A percentile compares a stretch with the other conserved stretches of the same genome.
These are phyloP conservation scores for Paspalum vaginatum DNA, from an alignment of 176 grass and related monocot species.

Conservation along the genomic window DNA sequence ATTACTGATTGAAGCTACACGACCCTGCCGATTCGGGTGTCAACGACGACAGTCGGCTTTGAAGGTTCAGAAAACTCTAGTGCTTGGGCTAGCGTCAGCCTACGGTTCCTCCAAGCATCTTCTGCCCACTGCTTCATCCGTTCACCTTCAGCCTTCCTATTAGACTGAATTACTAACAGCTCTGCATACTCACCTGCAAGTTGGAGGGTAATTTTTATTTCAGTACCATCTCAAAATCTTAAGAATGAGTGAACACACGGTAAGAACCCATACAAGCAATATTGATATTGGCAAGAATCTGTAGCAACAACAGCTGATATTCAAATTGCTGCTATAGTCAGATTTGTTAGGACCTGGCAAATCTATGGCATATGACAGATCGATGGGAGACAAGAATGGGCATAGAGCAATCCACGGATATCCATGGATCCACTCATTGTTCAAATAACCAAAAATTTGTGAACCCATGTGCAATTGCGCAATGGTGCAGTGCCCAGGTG, in stretches of 20 bases:
- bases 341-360: not conserved
- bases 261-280: conserved; percentile 8
- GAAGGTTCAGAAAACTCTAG: conserved; percentile 65
- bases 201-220: conserved; percentile 28
- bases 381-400: not conserved
- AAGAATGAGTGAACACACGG: not conserved
- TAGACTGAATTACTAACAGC: conserved; percentile 76
- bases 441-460: not conserved
- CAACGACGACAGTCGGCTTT: conserved; percentile 57
- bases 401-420: not conserved
- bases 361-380: not conserved
- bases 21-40: conserved; percentile 72
- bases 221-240: conserved; percentile 17
- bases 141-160: conserved; percentile 84
- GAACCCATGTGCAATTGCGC: too few species aligned
- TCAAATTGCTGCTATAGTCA: not conserved
- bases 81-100: conserved; percentile 71
- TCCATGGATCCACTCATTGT: not conserved
- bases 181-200: conserved; percentile 80
- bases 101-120: conserved; percentile 65
- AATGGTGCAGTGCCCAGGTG: too few species aligned
- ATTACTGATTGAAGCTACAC: conserved; percentile 38
- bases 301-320: not conserved
- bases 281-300: not conserved
- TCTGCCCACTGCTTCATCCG: conserved; percentile 87